Evolutionary conservation across 108 stramenopile genomes (phyloP).

Genomic region (Nitzschia sp.): DNA sequence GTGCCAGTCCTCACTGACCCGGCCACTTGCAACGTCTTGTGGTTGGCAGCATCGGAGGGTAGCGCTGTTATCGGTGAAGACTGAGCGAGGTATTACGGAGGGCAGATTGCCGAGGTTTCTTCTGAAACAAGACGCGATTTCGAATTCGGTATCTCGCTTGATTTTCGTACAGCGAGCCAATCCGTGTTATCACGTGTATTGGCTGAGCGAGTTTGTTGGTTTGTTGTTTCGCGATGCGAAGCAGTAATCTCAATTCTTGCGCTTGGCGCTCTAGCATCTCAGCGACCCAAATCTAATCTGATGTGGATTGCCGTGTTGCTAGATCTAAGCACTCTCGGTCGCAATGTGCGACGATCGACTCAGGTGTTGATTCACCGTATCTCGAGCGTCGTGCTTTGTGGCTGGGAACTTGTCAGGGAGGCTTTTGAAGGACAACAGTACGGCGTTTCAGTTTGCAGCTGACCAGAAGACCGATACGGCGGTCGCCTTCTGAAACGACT

Average conservation of each 20-base stretch:
- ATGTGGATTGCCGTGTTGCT: background rate
- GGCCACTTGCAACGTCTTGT: no score
- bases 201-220: conserved; percentile 23
- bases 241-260: background rate
- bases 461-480: background rate
- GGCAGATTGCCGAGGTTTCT: no score
- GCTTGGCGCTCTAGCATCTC: background rate
- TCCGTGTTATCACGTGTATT: no score
- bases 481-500: background rate
- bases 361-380: background rate
- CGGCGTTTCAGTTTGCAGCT: background rate
- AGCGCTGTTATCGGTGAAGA: no score
- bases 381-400: background rate
- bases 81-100: no score
- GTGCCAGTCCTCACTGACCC: no score
- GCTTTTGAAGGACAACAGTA: background rate
- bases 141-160: no score
- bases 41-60: no score
- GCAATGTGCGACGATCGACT: background rate
- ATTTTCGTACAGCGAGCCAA: no score
- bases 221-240: conserved; percentile 25
- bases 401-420: background rate
- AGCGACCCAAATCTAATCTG: background rate
- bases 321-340: background rate
- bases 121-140: no score